Evolutionary conservation across 2,329 filamentous ascomycete genomes (phyloP), one percentile per base, ranked within the genome.

Genomic region (Neurospora sp.): DNA sequence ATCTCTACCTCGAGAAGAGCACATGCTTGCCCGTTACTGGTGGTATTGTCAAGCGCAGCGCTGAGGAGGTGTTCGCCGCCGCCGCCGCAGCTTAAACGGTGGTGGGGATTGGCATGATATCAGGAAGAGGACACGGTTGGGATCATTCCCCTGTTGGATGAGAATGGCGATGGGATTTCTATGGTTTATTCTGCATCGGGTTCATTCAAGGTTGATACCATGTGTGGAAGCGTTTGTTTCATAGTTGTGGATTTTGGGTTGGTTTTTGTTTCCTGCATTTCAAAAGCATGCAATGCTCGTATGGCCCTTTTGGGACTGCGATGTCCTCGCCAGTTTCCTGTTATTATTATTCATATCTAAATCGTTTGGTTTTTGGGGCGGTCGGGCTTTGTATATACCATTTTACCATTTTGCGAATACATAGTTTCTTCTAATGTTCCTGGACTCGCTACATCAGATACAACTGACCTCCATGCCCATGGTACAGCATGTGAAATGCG

Each of bases 1-100:
- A 98, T 80, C 81, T 93, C 68, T 97, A 89, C 85, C 90, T 98
- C 66, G 92, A 92, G 81, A 88, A 91, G 73, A 87, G 88, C 78
- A 94, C 92, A 71, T 87, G 87, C 77, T 87, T 98, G 67, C 95
- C 95, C 10, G 91, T 97, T 69, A 97, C 94, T 40, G 95, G 95
- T 78, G 95, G 95, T 79, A 97, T 98, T 75, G 86, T 97, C 74
- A 96, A 95, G 84, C 90, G 90, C 68, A 89, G 89, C n/a, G 90
- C 91, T 5, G 86, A 91, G 76, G 90, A 93, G 80, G 85, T 92
- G 68, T 81, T 93, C 79, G 77, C 79, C 79, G 74, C 76, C 10
- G 73, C 72, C 62, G 67, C 67, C 28, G 67, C 68, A 17, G 67
- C 72, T 36, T 42, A 38, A 69, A 39, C 66, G 17, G 38, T 46